Conservation (phyloP, 305 asterid genomes). For the Fraxinus paxiana region DNA sequence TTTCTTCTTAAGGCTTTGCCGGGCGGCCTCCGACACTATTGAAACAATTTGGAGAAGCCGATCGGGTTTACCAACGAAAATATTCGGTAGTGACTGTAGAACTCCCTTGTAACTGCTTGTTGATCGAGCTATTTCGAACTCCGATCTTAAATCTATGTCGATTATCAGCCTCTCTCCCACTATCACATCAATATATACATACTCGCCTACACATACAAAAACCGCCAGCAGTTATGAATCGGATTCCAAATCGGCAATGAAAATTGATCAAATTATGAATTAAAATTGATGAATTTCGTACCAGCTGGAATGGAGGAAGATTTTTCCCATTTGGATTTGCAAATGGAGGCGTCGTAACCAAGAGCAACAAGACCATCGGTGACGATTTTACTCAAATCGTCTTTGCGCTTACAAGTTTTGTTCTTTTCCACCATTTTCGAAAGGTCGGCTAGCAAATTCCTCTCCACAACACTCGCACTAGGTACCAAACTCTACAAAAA, state of each 20-base stretch:
- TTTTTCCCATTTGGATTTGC: slow-evolving; percentile 93
- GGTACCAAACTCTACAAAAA: slow-evolving; percentile 61
- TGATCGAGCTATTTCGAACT: slow-evolving; percentile 88
- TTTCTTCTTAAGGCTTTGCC: slow-evolving; percentile 74
- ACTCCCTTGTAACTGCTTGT: slow-evolving; percentile 58
- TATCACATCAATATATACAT: slow-evolving; percentile 78
- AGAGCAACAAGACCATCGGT: slow-evolving; percentile 56
- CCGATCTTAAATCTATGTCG: slow-evolving; percentile 87
- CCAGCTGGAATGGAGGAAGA: slow-evolving; percentile 81
- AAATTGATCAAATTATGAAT: not conserved
- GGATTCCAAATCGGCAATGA: not conserved
- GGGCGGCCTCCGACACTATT: slow-evolving; percentile 73
- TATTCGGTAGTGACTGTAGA: slow-evolving; percentile 58
- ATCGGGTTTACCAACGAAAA: slow-evolving; percentile 76
- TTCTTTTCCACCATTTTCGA: slow-evolving; percentile 71
- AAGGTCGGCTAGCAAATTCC: slow-evolving; percentile 73
- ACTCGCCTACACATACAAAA: slow-evolving; percentile 49
- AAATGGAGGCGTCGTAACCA: slow-evolving; percentile 65
- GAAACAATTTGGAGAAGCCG: slow-evolving; percentile 72
- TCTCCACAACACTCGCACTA: slow-evolving; percentile 63
- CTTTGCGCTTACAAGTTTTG: slow-evolving; percentile 56
- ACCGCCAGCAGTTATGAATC: not conserved
- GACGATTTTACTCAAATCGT: slow-evolving; percentile 62
- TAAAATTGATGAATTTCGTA: not conserved
- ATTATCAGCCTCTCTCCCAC: slow-evolving; percentile 59